phyloP scores from a whole-genome alignment of 2,329 filamentous ascomycete genomes.

The Leptographium galeiforme region DNA sequence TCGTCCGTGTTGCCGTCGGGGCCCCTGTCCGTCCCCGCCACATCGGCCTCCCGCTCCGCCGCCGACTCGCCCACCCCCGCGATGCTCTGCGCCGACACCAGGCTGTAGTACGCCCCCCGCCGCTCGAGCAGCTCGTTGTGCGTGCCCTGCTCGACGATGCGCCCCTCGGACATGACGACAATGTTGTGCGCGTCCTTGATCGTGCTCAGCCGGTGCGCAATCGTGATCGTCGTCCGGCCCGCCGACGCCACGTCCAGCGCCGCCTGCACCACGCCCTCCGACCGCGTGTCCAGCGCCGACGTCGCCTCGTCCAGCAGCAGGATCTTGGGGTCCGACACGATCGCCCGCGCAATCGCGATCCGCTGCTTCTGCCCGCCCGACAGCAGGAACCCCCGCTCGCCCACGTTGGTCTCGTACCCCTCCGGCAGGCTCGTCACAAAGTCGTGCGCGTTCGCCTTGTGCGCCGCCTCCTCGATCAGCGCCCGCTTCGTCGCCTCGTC shows the following conservation, averaged over 20 bases:
- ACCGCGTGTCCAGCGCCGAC: slow-evolving; percentile 84
- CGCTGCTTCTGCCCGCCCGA: slow-evolving; percentile 95
- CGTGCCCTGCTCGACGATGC: slow-evolving; percentile 84
- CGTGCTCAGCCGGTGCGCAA: slow-evolving; percentile 88
- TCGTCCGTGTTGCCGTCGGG: not conserved
- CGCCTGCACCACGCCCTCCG: slow-evolving; percentile 86
- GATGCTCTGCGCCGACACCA: slow-evolving; percentile 83
- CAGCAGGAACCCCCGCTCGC: slow-evolving; percentile 81
- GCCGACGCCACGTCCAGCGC: slow-evolving; percentile 76
- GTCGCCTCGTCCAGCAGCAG: slow-evolving; percentile 91
- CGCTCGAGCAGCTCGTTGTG: slow-evolving; percentile 65
- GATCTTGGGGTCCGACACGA: slow-evolving; percentile 85
- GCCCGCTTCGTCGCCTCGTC: slow-evolving; percentile 54
- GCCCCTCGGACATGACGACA: slow-evolving; percentile 74
- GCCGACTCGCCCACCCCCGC: slow-evolving; percentile 42
- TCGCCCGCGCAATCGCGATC: slow-evolving; percentile 82
- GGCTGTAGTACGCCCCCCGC: slow-evolving; percentile 62
- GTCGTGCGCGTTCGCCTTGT: slow-evolving; percentile 86
- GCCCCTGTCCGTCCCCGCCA: slow-evolving; percentile 32
- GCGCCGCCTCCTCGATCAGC: slow-evolving; percentile 67
- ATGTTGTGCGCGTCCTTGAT: slow-evolving; percentile 94
- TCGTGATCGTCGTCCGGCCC: slow-evolving; percentile 87
- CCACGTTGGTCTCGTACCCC: slow-evolving; percentile 88
- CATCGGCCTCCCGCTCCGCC: slow-evolving; percentile 33
- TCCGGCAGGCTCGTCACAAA: slow-evolving; percentile 75